Base-by-base conservation (phyloP, 495 filamentous ascomycete species). In the Bombardia bombarda region DNA sequence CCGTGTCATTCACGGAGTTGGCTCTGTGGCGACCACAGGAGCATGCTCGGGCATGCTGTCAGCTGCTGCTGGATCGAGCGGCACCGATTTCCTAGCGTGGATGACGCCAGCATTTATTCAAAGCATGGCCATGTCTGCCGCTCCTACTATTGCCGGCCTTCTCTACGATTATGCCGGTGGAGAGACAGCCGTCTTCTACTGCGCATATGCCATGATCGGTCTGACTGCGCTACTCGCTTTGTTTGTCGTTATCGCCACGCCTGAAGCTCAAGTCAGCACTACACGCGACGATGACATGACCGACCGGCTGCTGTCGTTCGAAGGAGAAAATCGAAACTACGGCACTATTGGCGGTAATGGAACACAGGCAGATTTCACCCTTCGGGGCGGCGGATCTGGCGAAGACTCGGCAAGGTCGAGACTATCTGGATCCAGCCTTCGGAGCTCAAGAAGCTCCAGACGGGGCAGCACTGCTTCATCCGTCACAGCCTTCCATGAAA, bases 1-100 rank as follows among this genome's bases (percentile, higher is more conserved):
- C 0, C 50, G 58, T 1, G 53, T 42, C 6, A 40, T 61, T 8
- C 58, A 61, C 3, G 58, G 58, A 1, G n/a, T 61, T 6, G 40
- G 45, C 2, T 48, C 47, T 1, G 58, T 49, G 10, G 47, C 50
- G 3, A 46, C 42, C 3, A 50, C 56, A 1, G 53, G 45, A 5
- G 44, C 50, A 12, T 52, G 38, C 31, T 50, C 56, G 1, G 51
- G 40, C 17, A 21, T 57, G 8, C 38, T 50, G 5, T 50, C 44
- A 0, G 30, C 43, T 1, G 38, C 41, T 16, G 18, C 42, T 23
- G 35, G 17, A 19, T 12, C 34, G 23, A 36, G 24, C 13, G 19
- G 32, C 2, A 26, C 41, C 13, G 23, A 16, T 20, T 20, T 16
- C 3, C 24, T 51, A 5, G 25, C 45, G 9, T 52, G 46, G 45